Conservation (phyloP, 805 yeast genomes). For the Saccharomycopsis fibuligera region DNA sequence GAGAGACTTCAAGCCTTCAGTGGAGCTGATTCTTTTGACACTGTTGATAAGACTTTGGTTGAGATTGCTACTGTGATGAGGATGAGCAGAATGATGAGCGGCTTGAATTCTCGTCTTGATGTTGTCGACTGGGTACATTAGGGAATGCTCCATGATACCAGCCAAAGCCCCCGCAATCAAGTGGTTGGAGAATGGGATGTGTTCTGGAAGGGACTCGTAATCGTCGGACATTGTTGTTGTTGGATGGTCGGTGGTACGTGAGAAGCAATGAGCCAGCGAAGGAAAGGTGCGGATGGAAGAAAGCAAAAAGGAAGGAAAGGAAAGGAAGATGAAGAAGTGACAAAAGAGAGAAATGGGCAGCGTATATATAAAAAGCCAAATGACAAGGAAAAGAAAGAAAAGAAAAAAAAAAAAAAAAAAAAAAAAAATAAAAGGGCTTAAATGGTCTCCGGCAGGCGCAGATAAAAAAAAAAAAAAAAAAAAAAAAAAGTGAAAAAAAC, state of each 20-base stretch:
- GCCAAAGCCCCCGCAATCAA: slow-evolving; percentile 94
- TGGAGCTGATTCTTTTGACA: slow-evolving; percentile 64
- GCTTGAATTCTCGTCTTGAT: slow-evolving; percentile 89
- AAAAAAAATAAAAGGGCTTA: neutral
- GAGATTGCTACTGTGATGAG: slow-evolving; percentile 6
- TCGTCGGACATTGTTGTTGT: slow-evolving; percentile 39
- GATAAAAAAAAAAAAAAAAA: no score
- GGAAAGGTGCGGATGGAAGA: neutral
- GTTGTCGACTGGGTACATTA: slow-evolving; percentile 94
- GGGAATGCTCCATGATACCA: slow-evolving; percentile 96
- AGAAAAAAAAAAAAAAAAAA: no score
- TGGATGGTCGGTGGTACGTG: neutral
- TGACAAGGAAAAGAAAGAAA: neutral
- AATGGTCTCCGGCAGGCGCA: no score
- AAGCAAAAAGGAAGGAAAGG: neutral
- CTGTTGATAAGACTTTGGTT: slow-evolving; percentile 41
- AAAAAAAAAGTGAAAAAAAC: no score
- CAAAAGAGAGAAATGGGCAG: neutral
- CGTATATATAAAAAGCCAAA: neutral
- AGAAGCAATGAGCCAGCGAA: neutral
- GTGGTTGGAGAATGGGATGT: slow-evolving; percentile 76
- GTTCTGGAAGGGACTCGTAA: slow-evolving; percentile 86
- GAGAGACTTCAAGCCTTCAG: slow-evolving; percentile 81
- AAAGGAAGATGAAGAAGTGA: neutral
- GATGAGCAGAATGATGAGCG: neutral